phyloP scores from a whole-genome alignment of 441 rosid species.

The Viola pubescens region DNA sequence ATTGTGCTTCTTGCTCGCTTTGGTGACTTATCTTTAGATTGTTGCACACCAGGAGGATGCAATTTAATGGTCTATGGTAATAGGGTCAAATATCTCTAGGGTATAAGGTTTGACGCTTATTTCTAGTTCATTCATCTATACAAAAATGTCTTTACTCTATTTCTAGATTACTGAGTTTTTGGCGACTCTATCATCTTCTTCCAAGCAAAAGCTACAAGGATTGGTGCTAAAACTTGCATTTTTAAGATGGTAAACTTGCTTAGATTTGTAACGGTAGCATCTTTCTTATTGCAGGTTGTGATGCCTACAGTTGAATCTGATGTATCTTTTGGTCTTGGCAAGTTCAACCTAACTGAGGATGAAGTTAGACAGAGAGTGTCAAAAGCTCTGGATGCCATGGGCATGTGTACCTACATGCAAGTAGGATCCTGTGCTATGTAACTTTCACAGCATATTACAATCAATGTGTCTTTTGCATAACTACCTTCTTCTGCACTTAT shows the following conservation, averaged over 20 bases:
- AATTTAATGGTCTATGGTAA: not conserved
- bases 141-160: not conserved
- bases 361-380: constrained; percentile 64
- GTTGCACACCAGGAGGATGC: not conserved
- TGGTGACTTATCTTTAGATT: too few species aligned
- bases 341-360: constrained; percentile 42
- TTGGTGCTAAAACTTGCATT: not conserved
- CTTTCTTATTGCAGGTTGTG: constrained; percentile 50
- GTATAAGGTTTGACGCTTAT: not conserved
- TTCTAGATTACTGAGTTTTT: not conserved
- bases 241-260: not conserved
- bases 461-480: constrained; percentile 1
- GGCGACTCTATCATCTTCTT: not conserved
- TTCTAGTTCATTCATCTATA: not conserved
- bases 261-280: constrained; percentile 3
- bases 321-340: constrained; percentile 95
- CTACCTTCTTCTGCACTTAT: constrained; percentile 8
- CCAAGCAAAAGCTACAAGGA: not conserved
- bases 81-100: not conserved
- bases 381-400: constrained; percentile 68
- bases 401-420: constrained; percentile 64
- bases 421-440: constrained; percentile 25
- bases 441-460: not conserved
- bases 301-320: constrained; percentile 98
- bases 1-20: too few species aligned